Base-by-base conservation (phyloP, 352 stramenopile genomes). In the Phytophthora cactorum region DNA sequence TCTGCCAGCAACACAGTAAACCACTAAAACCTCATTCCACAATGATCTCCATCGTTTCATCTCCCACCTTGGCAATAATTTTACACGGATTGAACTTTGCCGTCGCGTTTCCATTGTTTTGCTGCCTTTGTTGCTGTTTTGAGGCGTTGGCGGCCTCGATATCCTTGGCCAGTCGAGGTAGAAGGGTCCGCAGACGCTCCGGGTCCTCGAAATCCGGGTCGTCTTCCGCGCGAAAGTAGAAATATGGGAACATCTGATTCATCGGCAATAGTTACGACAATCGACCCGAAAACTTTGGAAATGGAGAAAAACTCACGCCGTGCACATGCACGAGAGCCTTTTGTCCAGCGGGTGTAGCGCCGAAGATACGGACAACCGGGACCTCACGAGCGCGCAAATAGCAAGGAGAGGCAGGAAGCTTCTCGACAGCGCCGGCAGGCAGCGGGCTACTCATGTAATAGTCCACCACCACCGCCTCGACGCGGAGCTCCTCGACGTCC, bases 241-340 rank as follows among this genome's bases (percentile, higher is more conserved):
- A 95, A 63, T 96, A 96, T 22, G 89, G 89, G 46, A 95, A 93
- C 32, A 95, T 75, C 89, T 96, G 56, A n/a, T n/a, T 22, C 6
- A 7, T 25, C 25, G 47, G 25, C 2, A 5, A 41, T 22, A 28
- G 29, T 17, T 61, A 7, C 12, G 44, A 27, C n/a, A 44, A 31
- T 50, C 28, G n/a, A 31, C 12, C 1, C 2, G 5, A 38, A 17
- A 41, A 15, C 0, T n/a, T 4, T 22, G 15, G 15, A 55, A 53
- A 49, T 29, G 10, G n/a, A 14, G 14, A 38, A 50, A 63, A 59
- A 60, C 68, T 5, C 45, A 97, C 90, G 6, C 92, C 92, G 49
- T 98, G 92, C 34, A 98, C 62, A 67, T 97, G 92, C 41, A 97
- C 71, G 27, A 93, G 91, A 34, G 88, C 64, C 75, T 97, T 98